Evolutionary conservation across 371 early-diverging fungal genomes (phyloP).

Genomic region (Rhizomucor pusillus): DNA sequence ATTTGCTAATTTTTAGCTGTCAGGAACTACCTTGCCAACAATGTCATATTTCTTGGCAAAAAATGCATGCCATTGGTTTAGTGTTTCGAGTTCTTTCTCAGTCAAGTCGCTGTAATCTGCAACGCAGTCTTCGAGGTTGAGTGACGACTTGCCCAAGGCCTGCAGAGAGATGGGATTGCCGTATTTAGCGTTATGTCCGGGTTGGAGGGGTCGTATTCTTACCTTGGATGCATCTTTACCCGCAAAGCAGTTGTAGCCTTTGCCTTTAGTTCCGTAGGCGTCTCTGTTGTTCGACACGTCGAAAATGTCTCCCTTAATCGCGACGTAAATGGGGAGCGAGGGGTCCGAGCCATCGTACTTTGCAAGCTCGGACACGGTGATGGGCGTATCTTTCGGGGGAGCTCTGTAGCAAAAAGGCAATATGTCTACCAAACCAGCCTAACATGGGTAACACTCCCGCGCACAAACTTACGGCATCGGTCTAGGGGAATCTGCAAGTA

Average conservation of each 20-base stretch:
- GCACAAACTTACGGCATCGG: too few relatives aligned
- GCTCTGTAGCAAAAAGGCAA: conserved; percentile 24
- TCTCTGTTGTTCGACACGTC: conserved; percentile 71
- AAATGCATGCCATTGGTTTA: conserved; percentile 77
- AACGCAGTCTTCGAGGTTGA: conserved; percentile 74
- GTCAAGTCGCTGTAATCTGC: conserved; percentile 65
- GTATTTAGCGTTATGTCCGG: background rate
- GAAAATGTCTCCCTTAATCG: conserved; percentile 79
- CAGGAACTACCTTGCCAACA: conserved; percentile 60
- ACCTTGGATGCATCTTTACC: conserved; percentile 81
- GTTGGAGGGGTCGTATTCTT: conserved; percentile 8
- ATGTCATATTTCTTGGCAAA: conserved; percentile 77
- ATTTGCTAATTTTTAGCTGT: conserved; percentile 16
- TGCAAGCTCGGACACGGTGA: conserved; percentile 64
- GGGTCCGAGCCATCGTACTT: conserved; percentile 71
- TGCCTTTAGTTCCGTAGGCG: conserved; percentile 63
- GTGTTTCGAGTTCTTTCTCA: conserved; percentile 67
- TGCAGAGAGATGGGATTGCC: conserved; percentile 9
- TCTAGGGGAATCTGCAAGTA: too few relatives aligned
- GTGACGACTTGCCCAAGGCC: conserved; percentile 76
- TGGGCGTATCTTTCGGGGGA: conserved; percentile 48
- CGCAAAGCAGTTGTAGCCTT: conserved; percentile 72
- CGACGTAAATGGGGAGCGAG: conserved; percentile 73
- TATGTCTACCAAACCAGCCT: too few relatives aligned
- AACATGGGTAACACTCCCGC: too few relatives aligned